phyloP scores from a whole-genome alignment of 176 grass and related monocot species.

The Oryza glumipatula region DNA sequence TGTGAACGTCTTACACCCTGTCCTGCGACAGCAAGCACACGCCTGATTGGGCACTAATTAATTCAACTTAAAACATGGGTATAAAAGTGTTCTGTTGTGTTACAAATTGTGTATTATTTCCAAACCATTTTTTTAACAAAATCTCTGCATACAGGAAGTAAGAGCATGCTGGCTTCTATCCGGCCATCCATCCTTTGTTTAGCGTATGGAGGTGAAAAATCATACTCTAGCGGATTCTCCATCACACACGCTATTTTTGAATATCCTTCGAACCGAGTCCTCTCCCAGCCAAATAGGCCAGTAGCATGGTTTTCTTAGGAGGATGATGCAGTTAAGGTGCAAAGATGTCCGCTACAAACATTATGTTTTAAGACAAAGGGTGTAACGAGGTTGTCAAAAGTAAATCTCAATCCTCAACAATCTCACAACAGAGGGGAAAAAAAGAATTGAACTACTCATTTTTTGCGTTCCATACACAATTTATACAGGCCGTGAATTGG shows the following conservation, averaged over 20 bases:
- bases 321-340: neutral
- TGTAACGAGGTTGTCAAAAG: neutral
- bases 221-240: too few relatives aligned
- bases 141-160: neutral
- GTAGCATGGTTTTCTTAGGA: neutral
- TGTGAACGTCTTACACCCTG: neutral
- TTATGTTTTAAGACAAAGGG: neutral
- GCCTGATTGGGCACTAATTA: neutral
- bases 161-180: too few relatives aligned
- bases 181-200: too few relatives aligned
- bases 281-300: too few relatives aligned
- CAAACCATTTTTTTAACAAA: neutral
- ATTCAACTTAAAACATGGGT: neutral
- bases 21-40: neutral
- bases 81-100: neutral
- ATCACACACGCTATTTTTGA: too few relatives aligned
- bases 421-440: neutral
- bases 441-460: slow-evolving; percentile 8
- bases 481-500: slow-evolving; percentile 34
- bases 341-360: neutral
- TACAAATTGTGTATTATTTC: neutral
- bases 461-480: slow-evolving; percentile 8
- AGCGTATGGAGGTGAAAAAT: too few relatives aligned
- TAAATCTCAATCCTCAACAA: neutral
- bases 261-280: too few relatives aligned